Conservation (phyloP, 805 yeast genomes). For the Pichia kluyveri region DNA sequence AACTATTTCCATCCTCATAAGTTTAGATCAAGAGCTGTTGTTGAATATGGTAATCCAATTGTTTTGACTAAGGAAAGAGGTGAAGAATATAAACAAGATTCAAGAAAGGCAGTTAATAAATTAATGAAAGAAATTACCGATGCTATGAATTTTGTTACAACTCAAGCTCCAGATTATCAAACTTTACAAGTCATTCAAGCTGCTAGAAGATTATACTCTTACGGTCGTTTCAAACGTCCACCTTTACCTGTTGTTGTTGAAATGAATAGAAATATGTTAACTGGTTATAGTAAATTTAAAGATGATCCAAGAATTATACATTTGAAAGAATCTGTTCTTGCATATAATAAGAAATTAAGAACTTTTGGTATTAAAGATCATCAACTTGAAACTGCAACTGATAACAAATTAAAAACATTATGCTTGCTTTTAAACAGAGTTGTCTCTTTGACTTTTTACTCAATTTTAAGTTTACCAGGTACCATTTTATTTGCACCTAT, state of each 20-base stretch:
- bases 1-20: slow-evolving; percentile 94
- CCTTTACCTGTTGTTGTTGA: slow-evolving; percentile 85
- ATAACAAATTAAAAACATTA: slow-evolving; percentile 40
- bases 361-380: slow-evolving; percentile 63
- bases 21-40: slow-evolving; percentile 89
- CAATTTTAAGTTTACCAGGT: slow-evolving; percentile 75
- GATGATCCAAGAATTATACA: slow-evolving; percentile 61
- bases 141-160: slow-evolving; percentile 74
- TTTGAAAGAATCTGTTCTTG: slow-evolving; percentile 53
- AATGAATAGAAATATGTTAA: slow-evolving; percentile 76
- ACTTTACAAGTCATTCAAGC: slow-evolving; percentile 88
- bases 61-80: slow-evolving; percentile 54
- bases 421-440: slow-evolving; percentile 50
- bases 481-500: slow-evolving; percentile 81
- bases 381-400: slow-evolving; percentile 51
- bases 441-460: slow-evolving; percentile 42
- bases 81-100: slow-evolving; percentile 51
- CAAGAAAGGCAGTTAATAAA: slow-evolving; percentile 61
- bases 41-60: slow-evolving; percentile 87
- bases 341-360: slow-evolving; percentile 57
- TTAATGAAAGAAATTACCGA: slow-evolving; percentile 57
- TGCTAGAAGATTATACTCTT: slow-evolving; percentile 78
- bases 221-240: slow-evolving; percentile 30
- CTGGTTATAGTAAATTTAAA: slow-evolving; percentile 69
- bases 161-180: slow-evolving; percentile 79